Conservation (phyloP, 805 yeast species). For the Candida odintsovae region DNA sequence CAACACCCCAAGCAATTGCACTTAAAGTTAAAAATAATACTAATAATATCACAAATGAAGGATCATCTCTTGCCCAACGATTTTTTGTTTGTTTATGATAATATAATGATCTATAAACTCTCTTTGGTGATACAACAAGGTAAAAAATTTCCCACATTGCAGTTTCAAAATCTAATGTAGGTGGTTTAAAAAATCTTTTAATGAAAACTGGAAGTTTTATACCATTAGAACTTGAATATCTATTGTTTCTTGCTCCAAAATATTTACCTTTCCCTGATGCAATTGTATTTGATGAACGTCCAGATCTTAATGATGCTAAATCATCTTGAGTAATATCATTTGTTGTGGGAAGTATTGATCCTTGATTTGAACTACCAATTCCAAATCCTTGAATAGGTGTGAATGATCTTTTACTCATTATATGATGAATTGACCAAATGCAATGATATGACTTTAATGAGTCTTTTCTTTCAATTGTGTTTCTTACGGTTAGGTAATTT, state of each 20-base stretch:
- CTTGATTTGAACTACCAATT: not conserved
- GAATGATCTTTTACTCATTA: slow-evolving; percentile 5
- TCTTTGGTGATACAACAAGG: slow-evolving; percentile 66
- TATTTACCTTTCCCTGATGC: slow-evolving; percentile 2
- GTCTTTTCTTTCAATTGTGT: too few species aligned
- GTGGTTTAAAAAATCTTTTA: slow-evolving; percentile 57
- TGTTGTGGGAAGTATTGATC: slow-evolving; percentile 14
- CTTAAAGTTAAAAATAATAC: slow-evolving; percentile 61
- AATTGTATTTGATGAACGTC: slow-evolving; percentile 9
- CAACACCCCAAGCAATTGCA: slow-evolving; percentile 88
- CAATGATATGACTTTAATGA: too few species aligned
- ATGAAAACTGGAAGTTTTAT: slow-evolving; percentile 28
- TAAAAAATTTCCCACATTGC: slow-evolving; percentile 88
- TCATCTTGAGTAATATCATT: slow-evolving; percentile 19
- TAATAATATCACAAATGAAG: slow-evolving; percentile 73
- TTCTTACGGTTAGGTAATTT: too few species aligned
- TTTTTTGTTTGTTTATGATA: slow-evolving; percentile 76
- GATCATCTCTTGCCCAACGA: slow-evolving; percentile 88
- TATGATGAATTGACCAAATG: not conserved
- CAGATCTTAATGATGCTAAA: slow-evolving; percentile 19
- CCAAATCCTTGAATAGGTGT: slow-evolving; percentile 1
- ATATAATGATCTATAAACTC: slow-evolving; percentile 76
- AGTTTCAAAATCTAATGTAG: slow-evolving; percentile 84
- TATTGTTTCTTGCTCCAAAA: slow-evolving; percentile 8
- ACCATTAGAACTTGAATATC: not conserved